Base-by-base conservation (phyloP, 2,329 filamentous ascomycete species). In the Alternaria infectoria region DNA sequence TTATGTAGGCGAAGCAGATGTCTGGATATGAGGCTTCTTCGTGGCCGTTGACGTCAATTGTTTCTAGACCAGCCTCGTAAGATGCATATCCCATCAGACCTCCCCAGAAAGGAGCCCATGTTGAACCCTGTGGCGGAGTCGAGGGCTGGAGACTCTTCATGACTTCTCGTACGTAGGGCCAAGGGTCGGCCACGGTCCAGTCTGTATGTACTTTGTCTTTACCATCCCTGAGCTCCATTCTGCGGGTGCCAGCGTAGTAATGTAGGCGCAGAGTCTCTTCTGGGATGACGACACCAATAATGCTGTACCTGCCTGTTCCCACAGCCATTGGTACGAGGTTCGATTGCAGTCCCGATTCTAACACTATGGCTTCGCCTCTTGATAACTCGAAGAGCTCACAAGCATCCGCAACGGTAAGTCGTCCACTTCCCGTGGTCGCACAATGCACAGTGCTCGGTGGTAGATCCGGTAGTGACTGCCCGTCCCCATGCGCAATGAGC, bases 81-180 rank as follows among this genome's bases (percentile, higher is more conserved):
- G 92, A 93, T 54, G 93, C 86, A 72, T 91, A 96, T 0, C 93
- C 93, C 81, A 97, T 88, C 62, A 97, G 89, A 0, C 93, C 93
- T 55, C 93, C 93, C 79, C 92, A 88, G 75, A 97, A 97, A 0
- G 91, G 87, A 0, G 81, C 80, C 36, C 74, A 77, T 9, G 73
- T 79, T 7, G 67, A 55, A 13, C 67, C 74, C 2, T 62, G 64
- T 40, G 77, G 77, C 47, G 64, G 65, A 28, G 58, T 69, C 25
- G 62, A 63, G 19, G 78, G 79, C 57, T 70, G 76, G 6, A 80
- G 76, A 8, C 69, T 59, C 36, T 74, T 66, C 75, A 84, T 81
- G 28, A 81, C 76, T 5, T 68, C 67, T 47, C 79, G 79, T 6
- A 85, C 65, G 45, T 78, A 81, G 4, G 70, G 66, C 77, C 83